A percentile compares a stretch with the other conserved stretches of the same genome.
phyloP scores from a whole-genome alignment of 192 early-diverging fungal genomes.

The Coemansia sp. region DNA sequence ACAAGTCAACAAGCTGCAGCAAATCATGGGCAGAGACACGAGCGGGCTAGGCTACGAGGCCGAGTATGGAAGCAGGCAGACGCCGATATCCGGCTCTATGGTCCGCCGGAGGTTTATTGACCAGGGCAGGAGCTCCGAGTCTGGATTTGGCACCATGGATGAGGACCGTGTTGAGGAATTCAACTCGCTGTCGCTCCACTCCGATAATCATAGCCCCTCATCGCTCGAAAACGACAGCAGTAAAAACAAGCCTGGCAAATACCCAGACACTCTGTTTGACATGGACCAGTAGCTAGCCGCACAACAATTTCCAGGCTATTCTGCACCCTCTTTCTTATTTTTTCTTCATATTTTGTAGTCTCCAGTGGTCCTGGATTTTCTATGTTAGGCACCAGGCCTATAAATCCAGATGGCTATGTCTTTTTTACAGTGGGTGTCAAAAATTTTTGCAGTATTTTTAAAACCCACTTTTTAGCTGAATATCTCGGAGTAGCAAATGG shows the following conservation, averaged over 20 bases:
- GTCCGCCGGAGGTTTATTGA: constrained; percentile 18
- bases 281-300: constrained; percentile 24
- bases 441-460: background rate
- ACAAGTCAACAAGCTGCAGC: constrained; percentile 22
- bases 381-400: background rate
- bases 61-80: constrained; percentile 13
- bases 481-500: no score
- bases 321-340: background rate
- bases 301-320: background rate
- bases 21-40: constrained; percentile 17
- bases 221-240: constrained; percentile 16
- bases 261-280: constrained; percentile 23
- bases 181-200: constrained; percentile 13
- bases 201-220: constrained; percentile 17
- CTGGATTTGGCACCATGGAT: constrained; percentile 17
- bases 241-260: constrained; percentile 14
- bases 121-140: constrained; percentile 18
- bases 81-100: constrained; percentile 21
- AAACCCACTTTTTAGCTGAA: background rate
- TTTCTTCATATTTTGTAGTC: background rate
- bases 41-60: background rate
- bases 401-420: background rate
- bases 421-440: background rate
- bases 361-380: background rate
- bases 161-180: constrained; percentile 14